Conservation (phyloP, 176 grass and related monocot species). For the Carex cristatella region DNA sequence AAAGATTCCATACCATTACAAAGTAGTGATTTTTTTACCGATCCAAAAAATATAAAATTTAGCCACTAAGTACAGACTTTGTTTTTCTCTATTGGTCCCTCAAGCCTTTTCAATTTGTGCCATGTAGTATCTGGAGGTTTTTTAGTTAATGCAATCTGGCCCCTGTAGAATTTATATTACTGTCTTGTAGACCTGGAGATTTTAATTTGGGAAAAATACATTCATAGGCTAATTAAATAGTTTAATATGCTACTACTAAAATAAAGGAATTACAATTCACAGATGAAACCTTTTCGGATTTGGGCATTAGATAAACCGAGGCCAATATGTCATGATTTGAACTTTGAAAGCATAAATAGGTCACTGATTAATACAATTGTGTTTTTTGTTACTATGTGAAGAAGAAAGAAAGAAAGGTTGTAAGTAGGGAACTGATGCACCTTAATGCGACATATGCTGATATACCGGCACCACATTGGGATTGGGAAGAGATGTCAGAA, state of each 20-base stretch:
- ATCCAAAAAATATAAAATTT: too few relatives aligned
- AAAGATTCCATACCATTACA: too few relatives aligned
- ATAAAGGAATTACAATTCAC: neutral
- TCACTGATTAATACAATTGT: neutral
- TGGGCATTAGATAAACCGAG: neutral
- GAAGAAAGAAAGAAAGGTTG: slow-evolving; percentile 24
- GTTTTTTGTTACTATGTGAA: neutral
- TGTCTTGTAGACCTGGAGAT: too few relatives aligned
- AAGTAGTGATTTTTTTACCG: too few relatives aligned
- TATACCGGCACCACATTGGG: slow-evolving; percentile 47
- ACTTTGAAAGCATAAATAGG: neutral
- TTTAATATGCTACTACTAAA: neutral
- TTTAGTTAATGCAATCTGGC: too few relatives aligned
- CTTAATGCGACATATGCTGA: slow-evolving; percentile 75
- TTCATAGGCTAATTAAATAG: neutral
- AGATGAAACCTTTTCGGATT: neutral
- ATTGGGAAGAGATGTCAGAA: slow-evolving; percentile 70
- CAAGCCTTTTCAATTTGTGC: neutral
- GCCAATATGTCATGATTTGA: neutral
- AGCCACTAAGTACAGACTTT: too few relatives aligned
- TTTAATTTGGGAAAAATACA: too few relatives aligned
- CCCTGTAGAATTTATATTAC: too few relatives aligned
- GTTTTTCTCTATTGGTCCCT: neutral
- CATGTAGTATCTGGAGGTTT: neutral
- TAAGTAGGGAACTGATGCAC: neutral